Base-by-base conservation (phyloP, 345 rosid species). In the Lepidium aucheri region DNA sequence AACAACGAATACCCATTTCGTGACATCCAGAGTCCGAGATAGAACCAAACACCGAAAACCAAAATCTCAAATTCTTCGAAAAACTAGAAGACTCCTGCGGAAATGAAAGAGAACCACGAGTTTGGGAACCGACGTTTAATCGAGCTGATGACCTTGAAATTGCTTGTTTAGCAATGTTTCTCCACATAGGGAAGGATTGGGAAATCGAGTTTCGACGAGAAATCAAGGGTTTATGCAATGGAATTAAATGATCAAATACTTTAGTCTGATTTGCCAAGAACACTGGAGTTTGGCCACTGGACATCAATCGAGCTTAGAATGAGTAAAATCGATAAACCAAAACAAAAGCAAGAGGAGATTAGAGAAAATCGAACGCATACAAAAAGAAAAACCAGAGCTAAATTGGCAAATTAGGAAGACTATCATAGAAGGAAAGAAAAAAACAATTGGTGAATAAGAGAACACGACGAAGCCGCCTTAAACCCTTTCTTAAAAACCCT, bases 141-240 rank as follows among this genome's bases (percentile, higher is more conserved):
- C 75, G 74, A 53, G 69, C 15, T 4, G 65, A 67, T 6, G 74
- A 52, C 70, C 79, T 79, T 5, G 79, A 72, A 71, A 75, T 61
- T 40, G 87, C 80, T 72, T 60, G 87, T 54, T 72, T 83, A 68
- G 90, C 87, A 17, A 64, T 50, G 83, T 77, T 85, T 78, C 88
- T 83, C 95, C 93, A 89, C 96, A 89, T 89, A 70, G 74, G 79
- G 65, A 76, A 67, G 72, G 85, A 70, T 60, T 76, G 26, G 9
- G 51, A 38, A 11, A 35, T 68, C 4, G 70, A 65, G 75, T 53
- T 57, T 20, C 32, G 72, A 65, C 15, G 30, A 49, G 12, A 62
- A 30, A 72, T 39, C n/a, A 53, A 18, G 41, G 84, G 69, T 51
- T 66, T 75, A 56, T 51, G 68, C 55, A 72, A 63, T 34, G 68